Conservation (phyloP, 805 yeast genomes). For the Pichia cephalocereana region DNA sequence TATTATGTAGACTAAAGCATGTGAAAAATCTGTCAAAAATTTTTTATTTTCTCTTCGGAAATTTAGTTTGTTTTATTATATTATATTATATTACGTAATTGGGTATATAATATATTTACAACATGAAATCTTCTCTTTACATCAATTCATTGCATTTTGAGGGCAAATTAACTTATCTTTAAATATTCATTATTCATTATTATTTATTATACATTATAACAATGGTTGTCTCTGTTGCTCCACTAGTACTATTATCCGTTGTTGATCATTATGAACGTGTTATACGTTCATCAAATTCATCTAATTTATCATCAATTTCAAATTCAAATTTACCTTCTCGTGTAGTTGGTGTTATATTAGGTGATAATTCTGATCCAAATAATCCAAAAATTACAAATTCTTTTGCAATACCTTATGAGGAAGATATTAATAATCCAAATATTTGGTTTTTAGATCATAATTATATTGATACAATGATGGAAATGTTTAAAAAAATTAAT, state of each 20-base stretch:
- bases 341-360: constrained; percentile 90
- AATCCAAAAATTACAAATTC: constrained; percentile 74
- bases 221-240: constrained; percentile 81
- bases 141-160: too few species aligned
- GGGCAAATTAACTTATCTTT: too few species aligned
- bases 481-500: constrained; percentile 95
- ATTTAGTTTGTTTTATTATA: too few species aligned
- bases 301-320: constrained; percentile 13
- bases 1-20: too few species aligned
- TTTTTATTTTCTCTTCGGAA: too few species aligned
- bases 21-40: not conserved
- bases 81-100: too few species aligned
- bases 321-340: constrained; percentile 44
- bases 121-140: too few species aligned
- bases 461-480: constrained; percentile 91
- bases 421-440: constrained; percentile 80
- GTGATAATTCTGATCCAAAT: constrained; percentile 48
- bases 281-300: constrained; percentile 36
- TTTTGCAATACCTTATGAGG: constrained; percentile 97
- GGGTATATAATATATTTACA: too few species aligned
- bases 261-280: constrained; percentile 93
- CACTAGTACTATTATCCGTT: constrained; percentile 84
- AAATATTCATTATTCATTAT: too few species aligned
- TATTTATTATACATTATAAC: too few species aligned
- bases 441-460: constrained; percentile 98